phyloP scores from a whole-genome alignment of 306 rosid species.

The Astragalus membranaceus region DNA sequence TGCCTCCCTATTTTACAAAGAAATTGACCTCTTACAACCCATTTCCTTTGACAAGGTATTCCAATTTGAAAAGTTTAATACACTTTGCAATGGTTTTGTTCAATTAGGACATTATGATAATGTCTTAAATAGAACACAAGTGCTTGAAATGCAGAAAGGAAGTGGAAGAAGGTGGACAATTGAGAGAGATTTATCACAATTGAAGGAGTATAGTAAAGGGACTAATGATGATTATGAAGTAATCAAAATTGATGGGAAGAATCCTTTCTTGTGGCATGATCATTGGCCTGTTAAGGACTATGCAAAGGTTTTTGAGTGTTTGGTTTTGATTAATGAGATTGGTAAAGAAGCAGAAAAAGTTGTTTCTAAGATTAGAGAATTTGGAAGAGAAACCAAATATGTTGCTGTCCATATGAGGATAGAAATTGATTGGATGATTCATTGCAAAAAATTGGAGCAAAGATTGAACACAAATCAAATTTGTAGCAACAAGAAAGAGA shows the following conservation, averaged over 20 bases:
- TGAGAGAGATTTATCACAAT: constrained; percentile 68
- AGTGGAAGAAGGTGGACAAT: constrained; percentile 95
- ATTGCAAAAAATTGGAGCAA: constrained; percentile 72
- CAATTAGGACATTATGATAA: constrained; percentile 47
- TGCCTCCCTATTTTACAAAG: constrained; percentile 88
- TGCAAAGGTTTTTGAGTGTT: constrained; percentile 74
- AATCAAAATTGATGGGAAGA: constrained; percentile 63
- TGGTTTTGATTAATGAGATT: constrained; percentile 64
- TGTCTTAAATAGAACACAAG: constrained; percentile 37
- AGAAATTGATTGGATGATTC: constrained; percentile 96
- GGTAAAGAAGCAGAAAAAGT: constrained; percentile 61
- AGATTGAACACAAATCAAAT: constrained; percentile 57
- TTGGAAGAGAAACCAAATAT: constrained; percentile 28
- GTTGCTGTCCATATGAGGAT: constrained; percentile 91
- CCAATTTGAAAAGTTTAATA: constrained; percentile 58
- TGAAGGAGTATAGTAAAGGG: constrained; percentile 43
- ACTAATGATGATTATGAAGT: constrained; percentile 50
- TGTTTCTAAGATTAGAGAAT: constrained; percentile 60
- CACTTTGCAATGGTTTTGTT: constrained; percentile 56
- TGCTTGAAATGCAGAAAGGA: constrained; percentile 64
- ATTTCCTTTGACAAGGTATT: constrained; percentile 76
- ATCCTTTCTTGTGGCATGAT: constrained; percentile 96
- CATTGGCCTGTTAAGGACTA: constrained; percentile 93
- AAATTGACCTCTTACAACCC: constrained; percentile 65
- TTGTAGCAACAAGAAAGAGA: constrained; percentile 78